Evolutionary conservation across 768 basidiomycete species (phyloP), one percentile per base, ranked within the genome.

Genomic region (Imleria badia): DNA sequence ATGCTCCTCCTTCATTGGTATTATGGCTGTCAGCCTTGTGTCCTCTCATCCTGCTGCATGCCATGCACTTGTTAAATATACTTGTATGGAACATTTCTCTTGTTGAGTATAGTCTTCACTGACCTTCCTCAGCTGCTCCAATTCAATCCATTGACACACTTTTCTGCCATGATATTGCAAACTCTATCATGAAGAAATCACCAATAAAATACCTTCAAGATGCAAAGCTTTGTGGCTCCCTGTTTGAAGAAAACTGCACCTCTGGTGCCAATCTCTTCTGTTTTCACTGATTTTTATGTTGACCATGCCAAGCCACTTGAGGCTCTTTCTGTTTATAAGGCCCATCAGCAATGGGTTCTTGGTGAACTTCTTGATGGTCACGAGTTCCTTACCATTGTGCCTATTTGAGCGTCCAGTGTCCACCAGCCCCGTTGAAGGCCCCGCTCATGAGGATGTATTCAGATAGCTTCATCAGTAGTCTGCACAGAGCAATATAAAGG

Each of bases 181-280:
- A 7, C 26, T 48, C 47, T 48, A 48, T 48, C 23, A 38, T 48
- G 47, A 48, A 34, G 47, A 17, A 19, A 39, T 39, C 36, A 13
- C 36, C 36, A 38, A 36, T 48, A 14, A 48, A 48, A 48, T 48
- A 48, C 47, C 36, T 48, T 38, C 26, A 4, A 39, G 36, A 48
- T 38, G 47, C 29, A 10, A 38, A 48, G 47, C 47, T 48, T 48
- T n/a, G 36, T 48, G 36, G 36, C 36, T 48, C 22, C 38, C 47
- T 48, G n/a, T 48, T 48, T 39, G 36, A 48, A 48, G 47, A 30
- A 39, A 48, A 48, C 47, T 48, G 47, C 47, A 48, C 47, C 36
- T 38, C 47, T 39, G 47, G 47, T 39, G 47, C 47, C 17, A n/a
- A 36, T 48, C 36, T 48, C 47, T 48, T 48, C 19, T 20, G 47